phyloP scores from a whole-genome alignment of 768 basidiomycete species.

The Boletus reticulatus region DNA sequence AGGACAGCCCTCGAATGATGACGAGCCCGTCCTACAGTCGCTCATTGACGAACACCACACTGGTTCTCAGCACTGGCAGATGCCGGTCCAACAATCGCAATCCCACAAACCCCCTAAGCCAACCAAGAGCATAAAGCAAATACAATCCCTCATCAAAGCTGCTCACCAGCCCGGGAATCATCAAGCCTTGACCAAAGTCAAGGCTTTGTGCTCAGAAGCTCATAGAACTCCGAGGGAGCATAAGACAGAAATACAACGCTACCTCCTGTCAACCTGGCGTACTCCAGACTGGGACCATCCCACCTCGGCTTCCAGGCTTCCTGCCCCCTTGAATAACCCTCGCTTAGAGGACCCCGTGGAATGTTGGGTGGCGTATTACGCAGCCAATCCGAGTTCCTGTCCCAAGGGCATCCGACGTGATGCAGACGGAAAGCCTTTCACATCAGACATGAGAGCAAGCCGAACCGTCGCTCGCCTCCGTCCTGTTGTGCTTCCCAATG shows the following conservation, averaged over 20 bases:
- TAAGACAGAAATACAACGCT: constrained; percentile 45
- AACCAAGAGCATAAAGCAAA: constrained; percentile 39
- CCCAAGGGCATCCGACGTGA: constrained; percentile 47
- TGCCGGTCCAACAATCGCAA: constrained; percentile 6
- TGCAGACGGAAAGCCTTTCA: constrained; percentile 34
- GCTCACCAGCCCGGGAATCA: constrained; percentile 45
- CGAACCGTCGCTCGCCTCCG: constrained; percentile 49
- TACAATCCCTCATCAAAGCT: constrained; percentile 41
- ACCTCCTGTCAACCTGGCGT: constrained; percentile 43
- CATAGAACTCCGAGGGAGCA: constrained; percentile 42
- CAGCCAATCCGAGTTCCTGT: constrained; percentile 43
- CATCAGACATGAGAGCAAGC: constrained; percentile 45
- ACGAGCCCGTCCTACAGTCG: constrained; percentile 23
- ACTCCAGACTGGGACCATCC: constrained; percentile 37
- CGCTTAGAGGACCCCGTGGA: constrained; percentile 47
- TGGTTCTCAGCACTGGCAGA: constrained; percentile 25
- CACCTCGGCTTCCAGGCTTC: constrained; percentile 16
- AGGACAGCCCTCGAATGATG: constrained; percentile 26
- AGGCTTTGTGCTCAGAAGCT: constrained; percentile 44
- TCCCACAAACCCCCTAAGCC: constrained; percentile 19
- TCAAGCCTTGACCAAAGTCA: constrained; percentile 40
- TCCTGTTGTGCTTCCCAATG: constrained; percentile 34
- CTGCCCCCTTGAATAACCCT: constrained; percentile 38
- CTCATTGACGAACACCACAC: constrained; percentile 21
- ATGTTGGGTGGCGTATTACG: constrained; percentile 45